A percentile compares a stretch with the other conserved stretches of the same genome.
Evolutionary conservation across 495 filamentous ascomycete genomes (phyloP).

Genomic region (Aspergillus egyptiacus): DNA sequence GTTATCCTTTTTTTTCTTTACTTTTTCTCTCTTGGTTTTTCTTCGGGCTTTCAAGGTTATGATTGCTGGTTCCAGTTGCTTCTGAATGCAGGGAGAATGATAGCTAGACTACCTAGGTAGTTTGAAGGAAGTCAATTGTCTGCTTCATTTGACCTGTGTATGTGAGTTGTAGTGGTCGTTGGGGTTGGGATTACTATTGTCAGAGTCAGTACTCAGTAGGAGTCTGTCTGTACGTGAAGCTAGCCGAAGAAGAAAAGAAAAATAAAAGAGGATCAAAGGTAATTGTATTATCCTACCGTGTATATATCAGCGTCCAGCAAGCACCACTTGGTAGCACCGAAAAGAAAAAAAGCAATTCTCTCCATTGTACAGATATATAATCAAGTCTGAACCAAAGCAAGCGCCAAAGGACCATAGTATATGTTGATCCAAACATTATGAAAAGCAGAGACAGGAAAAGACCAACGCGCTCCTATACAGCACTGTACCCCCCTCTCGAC

Average conservation of each 20-base stretch:
- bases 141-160: neutral
- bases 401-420: neutral
- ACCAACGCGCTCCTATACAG: conserved; percentile 54
- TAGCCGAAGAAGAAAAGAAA: too few relatives aligned
- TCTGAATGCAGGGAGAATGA: conserved; percentile 8
- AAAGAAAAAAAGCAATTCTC: conserved; percentile 3
- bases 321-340: neutral
- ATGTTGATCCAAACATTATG: neutral
- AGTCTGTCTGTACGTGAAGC: too few relatives aligned
- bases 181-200: too few relatives aligned
- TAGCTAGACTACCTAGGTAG: neutral
- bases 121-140: conserved; percentile 8
- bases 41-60: too few relatives aligned
- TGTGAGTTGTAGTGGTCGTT: too few relatives aligned
- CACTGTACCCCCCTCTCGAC: conserved; percentile 86
- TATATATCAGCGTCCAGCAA: conserved; percentile 7
- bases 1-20: too few relatives aligned
- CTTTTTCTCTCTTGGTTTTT: neutral
- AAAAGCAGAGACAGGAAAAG: neutral
- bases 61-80: too few relatives aligned
- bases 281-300: conserved; percentile 6
- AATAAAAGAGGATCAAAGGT: too few relatives aligned
- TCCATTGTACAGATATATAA: conserved; percentile 10
- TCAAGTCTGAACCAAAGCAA: neutral
- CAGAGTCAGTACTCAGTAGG: too few relatives aligned